Base-by-base conservation (phyloP, 2,329 filamentous ascomycete species). In the Gyromitra esculenta region DNA sequence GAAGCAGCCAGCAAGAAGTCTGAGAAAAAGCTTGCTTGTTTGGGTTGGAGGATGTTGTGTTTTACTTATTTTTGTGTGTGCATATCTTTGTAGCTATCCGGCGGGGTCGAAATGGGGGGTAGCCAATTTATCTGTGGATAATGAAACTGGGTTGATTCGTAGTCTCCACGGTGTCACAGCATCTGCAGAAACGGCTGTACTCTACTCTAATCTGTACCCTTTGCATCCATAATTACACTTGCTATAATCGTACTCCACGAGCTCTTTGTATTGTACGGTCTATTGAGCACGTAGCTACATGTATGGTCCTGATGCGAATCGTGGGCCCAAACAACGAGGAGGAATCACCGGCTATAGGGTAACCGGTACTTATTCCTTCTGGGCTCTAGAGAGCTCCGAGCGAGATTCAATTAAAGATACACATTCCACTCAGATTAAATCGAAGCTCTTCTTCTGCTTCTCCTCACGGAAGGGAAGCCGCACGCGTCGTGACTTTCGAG, bases 301-400 rank as follows among this genome's bases (percentile, higher is more conserved):
- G 25, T 31, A 69, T 57, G 45, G 64, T 21, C 57, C 64, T 63
- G 50, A 75, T 75, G 57, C 57, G 18, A 70, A 75, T 63, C 31
- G 52, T 50, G 21, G 59, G 50, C 37, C 41, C 13, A 50, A 67
- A n/a, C 43, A 35, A 52, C 18, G 25, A 56, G 50, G 11, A 43
- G 13, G 48, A 69, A 43, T 57, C 21, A 57, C 48, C 39, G 37
- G 39, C 21, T 25, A 62, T 70, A 37, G 71, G 71, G 71, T 56
- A 62, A 69, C 52, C 64, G 66, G 66, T 71, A 70, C 59, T 31
- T 18, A 7, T 64, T 65, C 72, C 65, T 64, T 70, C 64, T 70
- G 59, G 72, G 21, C 37, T 35, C 13, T 15, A 35, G 21, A 45
- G 31, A 48, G 21, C 63, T 37, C 35, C 35, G n/a, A 35, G n/a